Evolutionary conservation across 2,329 filamentous ascomycete genomes (phyloP), one percentile per base, ranked within the genome.

Genomic region (Coniochaeta hoffmannii): DNA sequence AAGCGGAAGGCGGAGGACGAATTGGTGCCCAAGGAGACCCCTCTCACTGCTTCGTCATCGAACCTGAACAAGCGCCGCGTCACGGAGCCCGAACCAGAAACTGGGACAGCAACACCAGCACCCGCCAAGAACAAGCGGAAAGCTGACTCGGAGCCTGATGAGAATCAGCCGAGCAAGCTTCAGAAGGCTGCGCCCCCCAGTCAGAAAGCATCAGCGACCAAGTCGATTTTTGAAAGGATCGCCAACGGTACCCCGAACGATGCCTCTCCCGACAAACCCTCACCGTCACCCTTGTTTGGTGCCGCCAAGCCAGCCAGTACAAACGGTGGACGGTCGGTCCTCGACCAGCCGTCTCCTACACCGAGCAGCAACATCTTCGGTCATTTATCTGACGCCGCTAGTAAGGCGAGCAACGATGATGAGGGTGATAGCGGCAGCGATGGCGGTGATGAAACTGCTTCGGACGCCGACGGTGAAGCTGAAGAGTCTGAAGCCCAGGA

Each of bases 1-100:
- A 85, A 85, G 72, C 78, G 81, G 58, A 84, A 84, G 69, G 80
- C 81, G 12, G 74, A 76, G 30, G 79, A 82, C 17, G 76, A 81
- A 10, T 57, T 76, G 36, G 61, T 68, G 22, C 66, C 71, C 10
- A 71, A 69, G 55, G 69, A 75, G 41, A 68, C 65, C 22, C 58
- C 69, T n/a, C 59, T 69, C 22, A 67, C 59, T 5, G 61, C 68
- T 12, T 67, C 71, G 4, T 68, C 71, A 8, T 60, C 66, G 31
- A 71, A 71, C 53, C 68, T 70, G 36, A 76, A 71, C 61, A 83
- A 84, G 69, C 77, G 80, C 55, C 79, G 78, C 56, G 71, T 71
- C 4, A 66, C 67, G 1, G 74, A 73, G 19, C 66, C 64, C 17
- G 70, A 73, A 52, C 73, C 76, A 31, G 64, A 69, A 14, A 57